Evolutionary conservation across 2,329 filamentous ascomycete genomes (phyloP).

Genomic region (Orbilia ellipsospora): DNA sequence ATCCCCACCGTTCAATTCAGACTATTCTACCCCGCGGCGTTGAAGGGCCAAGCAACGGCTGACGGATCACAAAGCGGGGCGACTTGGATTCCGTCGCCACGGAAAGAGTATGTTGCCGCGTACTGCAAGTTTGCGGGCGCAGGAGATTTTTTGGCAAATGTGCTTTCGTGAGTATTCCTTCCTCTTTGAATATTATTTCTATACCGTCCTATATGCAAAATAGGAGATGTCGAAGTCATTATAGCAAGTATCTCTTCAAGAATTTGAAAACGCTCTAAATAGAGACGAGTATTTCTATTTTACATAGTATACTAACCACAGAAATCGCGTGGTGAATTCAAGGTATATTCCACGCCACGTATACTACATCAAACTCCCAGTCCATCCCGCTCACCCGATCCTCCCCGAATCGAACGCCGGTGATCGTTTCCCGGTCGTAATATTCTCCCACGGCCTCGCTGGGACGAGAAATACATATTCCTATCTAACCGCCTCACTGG

Average conservation of each 20-base stretch:
- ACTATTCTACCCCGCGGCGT: conserved; percentile 76
- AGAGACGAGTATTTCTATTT: no score
- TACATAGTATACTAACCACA: no score
- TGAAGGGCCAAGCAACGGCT: conserved; percentile 26
- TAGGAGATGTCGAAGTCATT: not conserved
- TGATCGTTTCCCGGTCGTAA: conserved; percentile 77
- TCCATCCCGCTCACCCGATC: conserved; percentile 68
- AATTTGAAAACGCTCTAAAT: no score
- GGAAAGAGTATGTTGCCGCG: conserved; percentile 77
- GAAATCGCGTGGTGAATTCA: not conserved
- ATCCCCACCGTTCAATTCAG: conserved; percentile 77
- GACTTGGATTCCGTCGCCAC: conserved; percentile 83
- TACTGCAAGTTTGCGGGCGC: conserved; percentile 82
- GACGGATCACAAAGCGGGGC: conserved; percentile 62
- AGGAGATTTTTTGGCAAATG: conserved; percentile 68
- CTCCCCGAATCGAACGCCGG: conserved; percentile 65
- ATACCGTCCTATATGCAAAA: not conserved
- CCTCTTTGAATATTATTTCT: not conserved
- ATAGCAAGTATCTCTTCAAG: no score
- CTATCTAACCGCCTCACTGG: conserved; percentile 78
- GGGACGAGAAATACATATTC: conserved; percentile 86
- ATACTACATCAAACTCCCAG: conserved; percentile 79
- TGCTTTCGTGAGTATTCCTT: conserved; percentile 62
- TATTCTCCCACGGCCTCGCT: conserved; percentile 81
- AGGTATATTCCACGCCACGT: conserved; percentile 77